Evolutionary conservation across 129 eudicot species (phyloP).

Genomic region (Ambrosia artemisiifolia): DNA sequence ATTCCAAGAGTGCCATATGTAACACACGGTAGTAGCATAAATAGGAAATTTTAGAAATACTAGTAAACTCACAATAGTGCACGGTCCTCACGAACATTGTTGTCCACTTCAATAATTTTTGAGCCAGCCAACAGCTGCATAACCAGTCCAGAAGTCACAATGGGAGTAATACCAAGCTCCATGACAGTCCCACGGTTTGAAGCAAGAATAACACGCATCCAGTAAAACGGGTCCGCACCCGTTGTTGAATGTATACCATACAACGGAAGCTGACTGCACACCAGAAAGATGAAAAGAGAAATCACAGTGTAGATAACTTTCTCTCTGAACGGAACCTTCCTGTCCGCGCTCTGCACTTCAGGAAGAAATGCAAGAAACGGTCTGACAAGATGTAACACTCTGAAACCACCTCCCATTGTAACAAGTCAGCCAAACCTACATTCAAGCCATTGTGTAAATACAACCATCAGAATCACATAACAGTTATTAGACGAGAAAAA

Average conservation of each 20-base stretch:
- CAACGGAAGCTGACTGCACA: constrained; percentile 63
- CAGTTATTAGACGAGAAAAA: neutral
- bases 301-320: constrained; percentile 59
- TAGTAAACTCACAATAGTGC: constrained; percentile 47
- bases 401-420: constrained; percentile 53
- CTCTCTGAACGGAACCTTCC: constrained; percentile 58
- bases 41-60: no score
- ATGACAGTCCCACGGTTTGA: constrained; percentile 56
- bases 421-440: constrained; percentile 14
- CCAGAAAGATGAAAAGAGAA: constrained; percentile 55
- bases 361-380: constrained; percentile 54
- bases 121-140: constrained; percentile 51
- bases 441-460: neutral
- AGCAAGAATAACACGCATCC: constrained; percentile 64
- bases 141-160: constrained; percentile 51
- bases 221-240: constrained; percentile 61
- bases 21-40: neutral
- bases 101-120: constrained; percentile 37
- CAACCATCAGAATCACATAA: constrained; percentile 15
- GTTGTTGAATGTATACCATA: constrained; percentile 63
- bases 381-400: constrained; percentile 52
- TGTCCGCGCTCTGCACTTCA: constrained; percentile 49
- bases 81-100: constrained; percentile 57
- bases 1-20: neutral
- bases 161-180: constrained; percentile 56